Base-by-base conservation (phyloP, 495 filamentous ascomycete genomes). In the Penicillium parvum region DNA sequence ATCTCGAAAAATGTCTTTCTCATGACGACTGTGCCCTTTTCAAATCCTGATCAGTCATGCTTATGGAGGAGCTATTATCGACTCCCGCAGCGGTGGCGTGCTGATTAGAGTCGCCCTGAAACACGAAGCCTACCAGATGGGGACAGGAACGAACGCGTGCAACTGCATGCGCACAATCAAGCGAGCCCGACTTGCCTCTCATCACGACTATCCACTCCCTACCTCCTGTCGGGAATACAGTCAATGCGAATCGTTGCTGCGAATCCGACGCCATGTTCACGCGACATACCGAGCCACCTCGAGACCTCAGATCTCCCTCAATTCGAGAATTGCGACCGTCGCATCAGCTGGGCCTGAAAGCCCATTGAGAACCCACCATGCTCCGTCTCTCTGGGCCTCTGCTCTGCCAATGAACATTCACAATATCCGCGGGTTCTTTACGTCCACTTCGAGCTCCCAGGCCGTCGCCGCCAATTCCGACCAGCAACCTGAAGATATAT, bases 91-190 rank as follows among this genome's bases (percentile, higher is more conserved):
- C n/a, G n/a, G n/a, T n/a, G n/a, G n/a, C n/a, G n/a, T n/a, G 4
- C 3, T 30, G 28, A 30, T 15, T 15, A 5, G 2, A 3, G 28
- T 14, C 28, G 12, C 28, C 16, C 12, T 15, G 11, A 30, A 30
- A 30, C 28, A 15, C 28, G 3, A 5, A 7, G 16, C 22, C 7
- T 29, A 21, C 42, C 50, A 28, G 2, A 53, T 57, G 53, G 26
- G 35, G 5, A 37, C 37, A 19, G 36, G 46, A 28, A 44, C 40
- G 14, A 40, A 17, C 26, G 35, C 46, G 18, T 42, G 20, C 23
- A 26, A 17, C 4, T 26, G 29, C 18, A 33, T 57, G 5, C 46
- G 42, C 25, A 21, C 16, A 21, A 14, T 45, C 15, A 43, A 40
- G 27, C 43, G 23, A 33, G 12, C 40, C 8, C 22, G 14, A 9